Evolutionary conservation across 805 yeast genomes (phyloP), one percentile per base, ranked within the genome.

Genomic region (Hanseniaspora meyeri): DNA sequence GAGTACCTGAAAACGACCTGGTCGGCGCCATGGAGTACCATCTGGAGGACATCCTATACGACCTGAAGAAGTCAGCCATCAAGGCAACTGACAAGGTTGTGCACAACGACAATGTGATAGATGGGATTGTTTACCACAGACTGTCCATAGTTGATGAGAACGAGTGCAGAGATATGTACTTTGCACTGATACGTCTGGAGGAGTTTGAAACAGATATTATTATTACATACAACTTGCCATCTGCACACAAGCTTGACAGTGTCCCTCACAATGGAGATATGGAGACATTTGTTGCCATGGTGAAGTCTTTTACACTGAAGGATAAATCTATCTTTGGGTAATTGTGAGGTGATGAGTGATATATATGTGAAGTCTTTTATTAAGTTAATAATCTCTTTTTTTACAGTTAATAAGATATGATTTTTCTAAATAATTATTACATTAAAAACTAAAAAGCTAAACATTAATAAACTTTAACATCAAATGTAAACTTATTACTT

Each of bases 221-320:
- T 43, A 65, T 85, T 14, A 75, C 85, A 3, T 73, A 77, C 62
- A 83, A 83, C 60, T 73, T 82, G 1, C 86, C 87, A n/a, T 63
- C 79, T 36, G 31, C 32, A 20, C 45, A 42, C 19, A 14, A 42
- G 12, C 10, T 16, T 11, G 16, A 20, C 36, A 54, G 9, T 17
- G 19, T 43, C 27, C 38, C 34, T 4, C 20, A 32, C 19, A 43
- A 27, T 19, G 17, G 34, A 1, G 38, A 14, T 10, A 4, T 29
- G 2, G 39, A 40, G 2, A 11, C 14, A 27, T 32, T 51, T 5
- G 34, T 31, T 32, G 8, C 36, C 27, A 56, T 56, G 47, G 40
- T 50, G 5, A 12, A 29, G 11, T 45, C 58, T 7, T 40, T 56
- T 2, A 45, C 29, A 12, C 31, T 56, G 17, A 40, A 20, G n/a